Evolutionary conservation across 257 asterid species (phyloP), one percentile per base, ranked within the genome.

Genomic region (Solanum neorickii): DNA sequence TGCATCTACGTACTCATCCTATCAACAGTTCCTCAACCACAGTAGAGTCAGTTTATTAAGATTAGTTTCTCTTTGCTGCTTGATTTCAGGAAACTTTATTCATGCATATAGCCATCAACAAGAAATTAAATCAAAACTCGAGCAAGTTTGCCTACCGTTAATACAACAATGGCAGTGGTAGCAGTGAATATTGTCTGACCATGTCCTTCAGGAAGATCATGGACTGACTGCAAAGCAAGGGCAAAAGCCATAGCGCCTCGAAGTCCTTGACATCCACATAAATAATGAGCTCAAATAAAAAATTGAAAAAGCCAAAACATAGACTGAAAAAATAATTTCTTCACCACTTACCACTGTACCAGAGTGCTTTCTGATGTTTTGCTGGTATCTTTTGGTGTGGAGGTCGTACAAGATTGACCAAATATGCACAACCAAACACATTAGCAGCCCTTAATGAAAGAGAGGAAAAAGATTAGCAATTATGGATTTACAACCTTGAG

Each of bases 161-260:
- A 88, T 88, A 96, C 99, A 88, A 97, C 95, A 87, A 97, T 97
- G 78, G 99, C 99, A n/a, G 99, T 97, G 65, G 99, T 97, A 87
- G 99, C 99, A 41, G 99, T 95, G 91, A 96, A 96, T 89, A 97
- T 97, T 9, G 99, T 95, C 93, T 96, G 98, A 73, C 98, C 98
- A 76, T 97, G 99, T 77, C 99, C 99, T 80, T 97, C 99, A 70
- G 99, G 99, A 91, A 97, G 99, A 94, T 97, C 99, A 88, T 97
- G 99, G 86, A 96, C 91, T 82, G 98, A 94, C 90, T 97, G 99
- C 91, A 97, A 92, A 46, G 99, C 98, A 70, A 97, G 95, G 20
- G 99, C 99, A 94, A 96, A 97, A 74, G 99, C 98, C 99, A 97
- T 97, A 87, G 99, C 99, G 86, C 99, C 99, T 90, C 99, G 94